Base-by-base conservation (phyloP, 2,329 filamentous ascomycete genomes). In the Davidsoniella virescens region DNA sequence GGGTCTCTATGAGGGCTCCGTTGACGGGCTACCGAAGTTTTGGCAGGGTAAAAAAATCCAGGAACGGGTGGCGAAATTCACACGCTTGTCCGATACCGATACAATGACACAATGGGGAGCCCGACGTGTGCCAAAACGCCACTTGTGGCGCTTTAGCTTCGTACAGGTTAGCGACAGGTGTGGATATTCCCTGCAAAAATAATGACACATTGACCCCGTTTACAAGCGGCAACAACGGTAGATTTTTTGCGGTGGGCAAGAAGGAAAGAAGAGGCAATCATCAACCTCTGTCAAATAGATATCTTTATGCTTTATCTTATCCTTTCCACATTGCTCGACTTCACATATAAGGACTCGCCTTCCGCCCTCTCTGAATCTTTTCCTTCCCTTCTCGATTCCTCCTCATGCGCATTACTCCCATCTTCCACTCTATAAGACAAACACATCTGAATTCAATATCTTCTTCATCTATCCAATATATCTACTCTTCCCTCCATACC, bases 1-100 rank as follows among this genome's bases (percentile, higher is more conserved):
- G 39, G 47, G 48, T 25, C 40, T 26, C 42, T 43, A 37, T 33
- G 51, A 47, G 18, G 36, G 44, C 43, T 18, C 47, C 52, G 52
- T 44, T 47, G 47, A 53, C 52, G 52, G 48, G 48, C 39, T 37
- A 48, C 52, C 52, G 52, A 53, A 42, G 44, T 37, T 20, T 20
- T 44, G 18, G 36, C 49, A 46, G 39, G 33, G 40, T 23, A 23
- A 20, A 4, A 20, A 20, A 20, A 23, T 23, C 50, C 44, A 53
- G 52, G 52, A 51, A 48, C 52, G 48, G 52, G 40, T 47, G 48
- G 37, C 47, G 29, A 47, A 42, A 40, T 51, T 53, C n/a, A 33
- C 40, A 53, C 47, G 14, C 14, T 20, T 23, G 9, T 44, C 50
- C 40, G 48, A 20, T 14, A 29, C 23, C 2, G 45, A 23, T 20